Base-by-base conservation (phyloP, 345 rosid species). In the Salix brachista region DNA sequence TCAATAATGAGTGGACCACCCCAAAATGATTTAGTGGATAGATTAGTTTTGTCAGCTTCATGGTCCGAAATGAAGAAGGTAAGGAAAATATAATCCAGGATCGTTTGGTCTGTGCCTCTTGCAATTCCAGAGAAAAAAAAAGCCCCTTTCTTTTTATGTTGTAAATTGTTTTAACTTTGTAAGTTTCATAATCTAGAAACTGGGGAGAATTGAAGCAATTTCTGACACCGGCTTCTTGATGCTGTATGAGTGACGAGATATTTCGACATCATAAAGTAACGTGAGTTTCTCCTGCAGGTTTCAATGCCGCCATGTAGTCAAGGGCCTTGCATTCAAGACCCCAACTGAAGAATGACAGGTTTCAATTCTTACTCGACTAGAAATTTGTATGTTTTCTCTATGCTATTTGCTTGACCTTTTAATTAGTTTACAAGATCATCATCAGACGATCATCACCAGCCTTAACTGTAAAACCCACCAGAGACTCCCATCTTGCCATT, bases 281-380 rank as follows among this genome's bases (percentile, higher is more conserved):
- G 41, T 28, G 28, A 39, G 48, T 12, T 67, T 18, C 71, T 39
- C 67, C 78, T 46, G 75, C 84, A 92, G 98, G 97, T 92, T 88
- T 77, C 97, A 90, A n/a, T 92, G 97, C 74, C 90, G 92, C 41
- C 97, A 90, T 82, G 90, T 86, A 44, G 81, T 91, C 61, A 90
- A 87, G 85, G 98, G 97, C 28, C 77, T 92, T 54, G 87, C 89
- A 61, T 86, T 86, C 83, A 82, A 85, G 37, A 76, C 82, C 71
- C 77, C 88, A n/a, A 80, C 80, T 12, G 94, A 92, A 70, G 97
- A 90, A 84, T 89, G 79, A 88, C 7, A 28, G 2, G 23, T 6
- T 5, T 52, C 58, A 8, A 18, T 19, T 52, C n/a, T 18, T 19
- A 52, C 19, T 6, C 23, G 2, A 52, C 58, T 18, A 18, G n/a